A percentile compares a stretch with the other conserved stretches of the same genome.
Evolutionary conservation across 805 yeast species (phyloP).

Genomic region (Nematodospora valgi): DNA sequence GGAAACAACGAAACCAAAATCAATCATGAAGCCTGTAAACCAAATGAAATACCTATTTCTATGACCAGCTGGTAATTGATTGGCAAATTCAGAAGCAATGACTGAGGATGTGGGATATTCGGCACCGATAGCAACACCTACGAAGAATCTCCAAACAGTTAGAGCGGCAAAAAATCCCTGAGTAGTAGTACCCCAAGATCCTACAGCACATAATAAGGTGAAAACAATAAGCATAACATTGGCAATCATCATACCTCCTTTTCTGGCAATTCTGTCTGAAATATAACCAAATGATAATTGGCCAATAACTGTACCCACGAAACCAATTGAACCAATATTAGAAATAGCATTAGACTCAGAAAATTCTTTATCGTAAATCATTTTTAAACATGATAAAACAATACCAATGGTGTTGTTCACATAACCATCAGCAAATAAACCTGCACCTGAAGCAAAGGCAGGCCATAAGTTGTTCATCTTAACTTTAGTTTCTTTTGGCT

Average conservation of each 20-base stretch:
- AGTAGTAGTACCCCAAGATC: slow-evolving; percentile 75
- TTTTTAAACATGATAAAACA: slow-evolving; percentile 69
- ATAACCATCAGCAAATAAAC: slow-evolving; percentile 90
- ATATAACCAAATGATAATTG: slow-evolving; percentile 77
- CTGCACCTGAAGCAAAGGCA: slow-evolving; percentile 83
- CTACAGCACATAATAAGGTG: slow-evolving; percentile 75
- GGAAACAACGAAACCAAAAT: slow-evolving; percentile 77
- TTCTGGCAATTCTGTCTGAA: slow-evolving; percentile 79
- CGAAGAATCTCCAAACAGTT: slow-evolving; percentile 79
- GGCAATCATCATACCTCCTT: slow-evolving; percentile 77
- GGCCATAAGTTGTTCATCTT: slow-evolving; percentile 47
- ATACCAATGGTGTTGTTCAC: slow-evolving; percentile 81
- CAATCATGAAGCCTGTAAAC: slow-evolving; percentile 89
- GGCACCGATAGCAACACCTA: slow-evolving; percentile 92
- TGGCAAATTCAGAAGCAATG: slow-evolving; percentile 89
- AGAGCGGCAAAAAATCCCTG: slow-evolving; percentile 80
- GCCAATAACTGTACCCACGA: slow-evolving; percentile 89
- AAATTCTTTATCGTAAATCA: slow-evolving; percentile 63
- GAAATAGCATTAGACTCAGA: slow-evolving; percentile 64
- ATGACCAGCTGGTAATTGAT: slow-evolving; percentile 69
- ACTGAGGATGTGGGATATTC: slow-evolving; percentile 94
- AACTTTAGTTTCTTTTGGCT: slow-evolving; percentile 15
- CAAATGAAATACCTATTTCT: slow-evolving; percentile 87
- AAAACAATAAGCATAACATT: slow-evolving; percentile 72
- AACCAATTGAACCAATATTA: slow-evolving; percentile 83